These are phyloP conservation scores for Botrytis cinerea DNA, from an alignment of 2,329 filamentous ascomycete genomes.

Conservation along the genomic window DNA sequence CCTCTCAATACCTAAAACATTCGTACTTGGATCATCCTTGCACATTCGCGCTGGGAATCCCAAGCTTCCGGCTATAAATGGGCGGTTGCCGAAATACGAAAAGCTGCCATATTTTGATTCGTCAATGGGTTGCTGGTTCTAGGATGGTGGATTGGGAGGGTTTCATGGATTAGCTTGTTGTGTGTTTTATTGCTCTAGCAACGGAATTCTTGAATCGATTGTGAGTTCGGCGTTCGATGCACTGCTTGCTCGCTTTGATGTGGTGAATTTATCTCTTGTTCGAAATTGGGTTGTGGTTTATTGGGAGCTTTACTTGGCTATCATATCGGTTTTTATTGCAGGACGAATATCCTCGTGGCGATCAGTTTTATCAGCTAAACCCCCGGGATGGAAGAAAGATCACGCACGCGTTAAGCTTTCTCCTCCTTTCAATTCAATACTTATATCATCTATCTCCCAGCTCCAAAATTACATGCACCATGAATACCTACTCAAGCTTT, in stretches of 20 bases:
- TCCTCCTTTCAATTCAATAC: not conserved
- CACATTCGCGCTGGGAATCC: not conserved
- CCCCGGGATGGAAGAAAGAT: not conserved
- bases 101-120: not conserved
- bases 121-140: not conserved
- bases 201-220: not conserved
- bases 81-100: not conserved
- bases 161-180: not conserved
- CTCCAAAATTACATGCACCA: not conserved
- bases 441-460: not conserved
- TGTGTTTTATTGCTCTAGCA: not conserved
- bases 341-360: not conserved
- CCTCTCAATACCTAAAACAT: not conserved
- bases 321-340: not conserved
- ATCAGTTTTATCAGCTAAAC: not conserved
- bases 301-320: not conserved
- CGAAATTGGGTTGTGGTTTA: no score
- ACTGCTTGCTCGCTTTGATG: not conserved
- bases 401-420: not conserved
- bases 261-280: not conserved
- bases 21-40: slow-evolving; percentile 8
- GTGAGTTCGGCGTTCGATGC: not conserved
- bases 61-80: slow-evolving; percentile 5
- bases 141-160: not conserved
- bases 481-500: not conserved